Base-by-base conservation (phyloP, 306 rosid genomes). In the Dalbergia cultrata region DNA sequence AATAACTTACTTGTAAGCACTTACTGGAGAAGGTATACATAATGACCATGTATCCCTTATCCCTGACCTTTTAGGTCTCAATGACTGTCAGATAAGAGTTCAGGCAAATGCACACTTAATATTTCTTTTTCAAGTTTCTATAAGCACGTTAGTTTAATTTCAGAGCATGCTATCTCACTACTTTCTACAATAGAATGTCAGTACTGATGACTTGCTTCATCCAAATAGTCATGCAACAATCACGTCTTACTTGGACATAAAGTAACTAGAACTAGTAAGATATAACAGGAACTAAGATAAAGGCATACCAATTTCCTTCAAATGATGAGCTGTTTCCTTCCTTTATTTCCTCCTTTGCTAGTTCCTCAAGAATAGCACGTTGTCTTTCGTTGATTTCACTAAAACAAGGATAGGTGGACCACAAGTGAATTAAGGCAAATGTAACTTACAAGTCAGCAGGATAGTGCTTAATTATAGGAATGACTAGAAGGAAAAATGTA, bases 341-440 rank as follows among this genome's bases (percentile, higher is more conserved):
- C 68, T 64, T 86, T 79, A 95, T 91, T 86, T 95, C 99, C 85
- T 93, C 99, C 89, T 82, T 80, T 4, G 88, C 97, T 67, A 95
- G 88, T 83, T 95, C 99, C 87, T 93, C 96, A 61, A 95, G 86
- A 78, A 95, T 89, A 18, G 92, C 97, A 68, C 88, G 97, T 39
- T 93, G 98, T 6, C 92, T 88, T 75, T 95, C 97, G 12, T 88
- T 95, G 75, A 91, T 80, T 83, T 59, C 78, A 78, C 99, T 93
- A 81, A 21, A 67, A 79, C 80, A 67, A 13, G 52, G 63, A 85
- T 8, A 67, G 70, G 67, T 21, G 66, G 68, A 75, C 59, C 52
- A 72, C 26, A 77, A 82, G 75, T 77, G 43, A 82, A 86, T 82
- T 76, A 57, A 79, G 67, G 69, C 70, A 80, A 74, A 78, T 47